Conservation (phyloP, 441 rosid species). For the Rhodomyrtus psidioides region DNA sequence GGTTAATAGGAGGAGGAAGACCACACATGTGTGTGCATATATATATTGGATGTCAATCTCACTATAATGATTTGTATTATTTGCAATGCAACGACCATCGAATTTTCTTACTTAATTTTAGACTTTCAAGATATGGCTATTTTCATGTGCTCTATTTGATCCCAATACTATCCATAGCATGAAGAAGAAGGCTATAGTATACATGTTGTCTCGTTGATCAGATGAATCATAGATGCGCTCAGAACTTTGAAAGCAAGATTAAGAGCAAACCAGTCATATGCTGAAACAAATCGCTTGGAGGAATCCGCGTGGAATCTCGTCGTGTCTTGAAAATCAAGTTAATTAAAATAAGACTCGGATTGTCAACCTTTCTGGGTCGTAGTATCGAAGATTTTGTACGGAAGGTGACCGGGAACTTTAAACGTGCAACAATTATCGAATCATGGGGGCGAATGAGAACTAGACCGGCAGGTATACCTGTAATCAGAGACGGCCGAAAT, state of each 20-base stretch:
- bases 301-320: not conserved
- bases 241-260: not conserved
- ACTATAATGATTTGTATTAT: not conserved
- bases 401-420: not conserved
- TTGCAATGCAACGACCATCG: not conserved
- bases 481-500: not conserved
- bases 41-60: not conserved
- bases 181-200: not conserved
- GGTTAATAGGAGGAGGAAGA: not conserved
- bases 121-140: not conserved
- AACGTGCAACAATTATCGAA: not conserved
- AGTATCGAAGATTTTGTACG: not conserved
- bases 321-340: not conserved
- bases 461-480: not conserved
- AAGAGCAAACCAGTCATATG: not conserved
- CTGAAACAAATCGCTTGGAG: not conserved
- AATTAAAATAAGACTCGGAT: not conserved
- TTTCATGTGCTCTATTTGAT: not conserved
- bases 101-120: not conserved
- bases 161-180: not conserved
- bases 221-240: not conserved
- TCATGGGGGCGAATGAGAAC: not conserved
- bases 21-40: too few species aligned
- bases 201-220: not conserved
- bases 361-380: not conserved